phyloP scores from a whole-genome alignment of 495 filamentous ascomycete species.

The Penicillium malachiteum region DNA sequence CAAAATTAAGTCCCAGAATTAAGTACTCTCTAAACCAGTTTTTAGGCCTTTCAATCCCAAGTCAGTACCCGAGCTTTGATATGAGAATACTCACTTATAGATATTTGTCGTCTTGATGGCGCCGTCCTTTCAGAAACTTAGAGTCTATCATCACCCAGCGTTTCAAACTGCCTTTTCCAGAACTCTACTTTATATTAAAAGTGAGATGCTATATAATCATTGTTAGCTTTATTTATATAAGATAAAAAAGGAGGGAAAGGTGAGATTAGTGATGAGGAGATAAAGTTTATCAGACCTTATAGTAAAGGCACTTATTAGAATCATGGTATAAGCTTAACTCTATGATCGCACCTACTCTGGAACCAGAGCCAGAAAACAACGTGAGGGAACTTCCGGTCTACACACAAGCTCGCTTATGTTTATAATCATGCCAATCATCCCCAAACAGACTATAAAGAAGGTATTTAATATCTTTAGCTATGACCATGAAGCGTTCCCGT shows the following conservation, averaged over 20 bases:
- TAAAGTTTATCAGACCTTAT: slow-evolving; percentile 25
- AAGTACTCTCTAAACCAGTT: slow-evolving; percentile 21
- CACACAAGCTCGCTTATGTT: slow-evolving; percentile 17
- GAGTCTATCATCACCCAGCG: slow-evolving; percentile 22
- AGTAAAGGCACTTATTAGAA: slow-evolving; percentile 25
- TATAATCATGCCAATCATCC: slow-evolving; percentile 21
- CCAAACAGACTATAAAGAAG: slow-evolving; percentile 18
- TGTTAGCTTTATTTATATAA: too few species aligned
- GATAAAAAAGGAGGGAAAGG: too few species aligned
- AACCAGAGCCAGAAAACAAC: slow-evolving; percentile 18
- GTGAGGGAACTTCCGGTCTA: slow-evolving; percentile 19
- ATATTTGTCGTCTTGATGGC: slow-evolving; percentile 11
- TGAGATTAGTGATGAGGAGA: too few species aligned
- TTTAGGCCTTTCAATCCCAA: slow-evolving; percentile 8
- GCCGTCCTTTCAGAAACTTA: slow-evolving; percentile 21
- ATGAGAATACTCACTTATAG: too few species aligned
- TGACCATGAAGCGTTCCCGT: slow-evolving; percentile 16
- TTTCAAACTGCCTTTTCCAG: slow-evolving; percentile 7
- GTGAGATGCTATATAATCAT: slow-evolving; percentile 14
- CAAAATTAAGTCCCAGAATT: slow-evolving; percentile 22
- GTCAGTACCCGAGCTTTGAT: too few species aligned
- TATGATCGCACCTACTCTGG: slow-evolving; percentile 20
- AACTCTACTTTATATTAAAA: slow-evolving; percentile 19
- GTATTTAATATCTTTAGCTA: slow-evolving; percentile 18
- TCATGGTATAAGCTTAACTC: slow-evolving; percentile 22